These are phyloP conservation scores for Dalbergia cochinchinensis DNA, from an alignment of 306 rosid genomes.

Conservation along the genomic window DNA sequence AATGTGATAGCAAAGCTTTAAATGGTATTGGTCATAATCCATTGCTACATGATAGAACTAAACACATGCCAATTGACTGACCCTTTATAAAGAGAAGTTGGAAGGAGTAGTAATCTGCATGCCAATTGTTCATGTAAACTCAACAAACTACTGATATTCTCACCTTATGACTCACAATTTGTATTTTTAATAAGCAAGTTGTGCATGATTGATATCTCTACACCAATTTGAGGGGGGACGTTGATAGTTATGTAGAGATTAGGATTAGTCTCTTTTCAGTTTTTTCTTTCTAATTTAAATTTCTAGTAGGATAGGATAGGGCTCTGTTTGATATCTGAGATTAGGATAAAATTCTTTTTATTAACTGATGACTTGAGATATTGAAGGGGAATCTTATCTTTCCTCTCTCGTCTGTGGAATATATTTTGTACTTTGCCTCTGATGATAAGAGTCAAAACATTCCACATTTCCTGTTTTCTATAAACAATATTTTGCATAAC, in stretches of 20 bases:
- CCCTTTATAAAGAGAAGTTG: too few relatives aligned
- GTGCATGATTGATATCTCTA: too few relatives aligned
- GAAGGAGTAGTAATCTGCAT: too few relatives aligned
- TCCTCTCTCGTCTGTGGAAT: neutral
- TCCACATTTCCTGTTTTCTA: neutral
- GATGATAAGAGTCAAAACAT: neutral
- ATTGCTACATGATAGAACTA: too few relatives aligned
- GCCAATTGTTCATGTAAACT: too few relatives aligned
- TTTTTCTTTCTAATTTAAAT: neutral
- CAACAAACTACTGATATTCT: too few relatives aligned
- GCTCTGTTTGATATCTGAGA: neutral
- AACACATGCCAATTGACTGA: too few relatives aligned
- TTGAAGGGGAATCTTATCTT: neutral
- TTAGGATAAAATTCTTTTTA: neutral
- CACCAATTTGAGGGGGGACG: too few relatives aligned
- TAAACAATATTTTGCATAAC: conserved; percentile 15
- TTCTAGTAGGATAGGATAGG: neutral
- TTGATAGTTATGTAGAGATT: neutral
- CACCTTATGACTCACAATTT: too few relatives aligned
- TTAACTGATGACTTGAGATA: neutral
- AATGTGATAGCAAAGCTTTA: too few relatives aligned
- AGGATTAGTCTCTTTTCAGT: neutral
- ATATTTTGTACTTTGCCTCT: neutral
- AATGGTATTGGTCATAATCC: too few relatives aligned
- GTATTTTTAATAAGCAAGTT: too few relatives aligned